Conservation (phyloP, 345 rosid species). For the Pistacia vera region DNA sequence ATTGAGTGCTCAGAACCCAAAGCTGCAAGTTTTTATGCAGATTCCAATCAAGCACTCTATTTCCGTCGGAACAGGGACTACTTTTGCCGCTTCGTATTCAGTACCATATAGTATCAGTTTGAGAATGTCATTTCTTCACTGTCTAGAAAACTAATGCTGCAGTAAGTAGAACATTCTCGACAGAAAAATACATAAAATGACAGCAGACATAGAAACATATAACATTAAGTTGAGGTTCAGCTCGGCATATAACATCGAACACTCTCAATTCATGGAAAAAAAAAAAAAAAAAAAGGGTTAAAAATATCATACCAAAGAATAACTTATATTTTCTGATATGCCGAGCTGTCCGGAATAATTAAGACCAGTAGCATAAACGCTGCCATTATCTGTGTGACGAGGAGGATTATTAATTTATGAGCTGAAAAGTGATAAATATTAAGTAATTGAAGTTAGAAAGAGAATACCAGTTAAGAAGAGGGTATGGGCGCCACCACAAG, state of each 20-base stretch:
- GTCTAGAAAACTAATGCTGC: no score
- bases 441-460: neutral
- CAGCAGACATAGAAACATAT: no score
- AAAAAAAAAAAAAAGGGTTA: neutral
- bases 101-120: no score
- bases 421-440: neutral
- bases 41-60: no score
- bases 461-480: slow-evolving; percentile 81
- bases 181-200: no score
- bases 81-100: no score
- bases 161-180: no score
- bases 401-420: slow-evolving; percentile 22
- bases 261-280: neutral
- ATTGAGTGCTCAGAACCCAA: no score
- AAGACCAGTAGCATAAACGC: slow-evolving; percentile 86
- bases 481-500: slow-evolving; percentile 98
- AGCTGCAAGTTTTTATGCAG: no score
- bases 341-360: slow-evolving; percentile 95
- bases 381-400: slow-evolving; percentile 62
- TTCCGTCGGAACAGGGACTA: no score
- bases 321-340: slow-evolving; percentile 40
- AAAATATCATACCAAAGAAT: slow-evolving; percentile 52
- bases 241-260: neutral
- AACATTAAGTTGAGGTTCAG: no score
- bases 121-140: no score